Percentiles rank a stretch among this genome's conserved stretches.
Conservation (phyloP, 176 grass and related monocot species). For the Typha latifolia region DNA sequence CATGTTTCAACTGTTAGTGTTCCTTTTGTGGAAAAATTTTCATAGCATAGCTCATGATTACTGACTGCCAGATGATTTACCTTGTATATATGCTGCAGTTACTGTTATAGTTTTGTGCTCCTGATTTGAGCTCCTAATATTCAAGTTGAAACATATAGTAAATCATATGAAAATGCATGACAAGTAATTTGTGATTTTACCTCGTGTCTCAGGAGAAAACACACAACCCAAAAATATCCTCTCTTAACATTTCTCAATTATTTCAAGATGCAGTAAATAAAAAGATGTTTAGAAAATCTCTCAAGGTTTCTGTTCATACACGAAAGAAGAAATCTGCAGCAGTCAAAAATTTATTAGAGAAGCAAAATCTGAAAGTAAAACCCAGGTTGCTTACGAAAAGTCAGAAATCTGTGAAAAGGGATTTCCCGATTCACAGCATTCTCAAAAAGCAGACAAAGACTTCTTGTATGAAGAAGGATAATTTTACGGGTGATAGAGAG, state of each 20-base stretch:
- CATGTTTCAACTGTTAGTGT: too few species aligned
- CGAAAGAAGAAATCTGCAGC: constrained; percentile 13
- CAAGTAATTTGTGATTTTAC: constrained; percentile 5
- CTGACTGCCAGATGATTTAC: too few species aligned
- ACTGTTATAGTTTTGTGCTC: too few species aligned
- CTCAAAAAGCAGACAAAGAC: constrained; percentile 43
- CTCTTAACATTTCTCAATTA: constrained; percentile 20
- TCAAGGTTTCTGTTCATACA: constrained; percentile 18
- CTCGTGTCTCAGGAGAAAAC: constrained; percentile 33
- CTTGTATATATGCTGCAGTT: too few species aligned
- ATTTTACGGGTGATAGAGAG: constrained; percentile 6
- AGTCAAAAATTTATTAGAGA: constrained; percentile 35
- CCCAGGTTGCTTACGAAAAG: constrained; percentile 23
- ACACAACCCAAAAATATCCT: constrained; percentile 24
- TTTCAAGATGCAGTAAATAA: constrained; percentile 22
- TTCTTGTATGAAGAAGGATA: constrained; percentile 22
- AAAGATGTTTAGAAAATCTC: constrained; percentile 29
- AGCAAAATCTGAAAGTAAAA: constrained; percentile 34
- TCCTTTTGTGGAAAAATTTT: too few species aligned
- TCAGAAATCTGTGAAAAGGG: constrained; percentile 20
- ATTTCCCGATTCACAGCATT: constrained; percentile 41
- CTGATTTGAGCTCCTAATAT: too few species aligned
- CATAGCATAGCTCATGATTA: too few species aligned
- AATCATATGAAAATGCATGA: background rate
- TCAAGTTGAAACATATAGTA: too few species aligned